Evolutionary conservation across 1,284 basidiomycete species (phyloP).

Genomic region (Ceratorhiza oryzae-sativae): DNA sequence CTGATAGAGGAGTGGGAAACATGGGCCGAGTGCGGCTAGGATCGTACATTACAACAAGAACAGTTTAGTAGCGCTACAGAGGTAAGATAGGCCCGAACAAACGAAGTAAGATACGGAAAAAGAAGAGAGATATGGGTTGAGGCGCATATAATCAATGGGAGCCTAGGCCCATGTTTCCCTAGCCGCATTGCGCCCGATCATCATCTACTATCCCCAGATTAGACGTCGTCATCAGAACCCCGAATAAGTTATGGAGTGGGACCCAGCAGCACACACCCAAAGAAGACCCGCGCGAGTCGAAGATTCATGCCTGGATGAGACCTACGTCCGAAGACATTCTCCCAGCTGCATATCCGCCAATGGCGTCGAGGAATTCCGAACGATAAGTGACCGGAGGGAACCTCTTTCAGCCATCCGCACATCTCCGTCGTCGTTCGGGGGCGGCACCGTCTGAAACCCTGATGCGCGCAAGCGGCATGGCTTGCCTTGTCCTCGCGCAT

Average conservation of each 20-base stretch:
- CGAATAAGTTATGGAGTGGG: not conserved
- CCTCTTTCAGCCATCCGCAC: not conserved
- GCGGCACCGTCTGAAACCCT: not conserved
- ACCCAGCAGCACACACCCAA: not conserved
- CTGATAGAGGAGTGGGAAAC: not conserved
- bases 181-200: slow-evolving; percentile 5
- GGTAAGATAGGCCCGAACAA: not conserved
- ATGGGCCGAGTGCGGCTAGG: not conserved
- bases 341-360: slow-evolving; percentile 31
- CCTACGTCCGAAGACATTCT: not conserved
- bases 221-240: slow-evolving; percentile 7
- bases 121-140: not conserved
- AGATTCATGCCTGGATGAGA: not conserved
- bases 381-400: slow-evolving; percentile 10
- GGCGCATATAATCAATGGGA: slow-evolving; percentile 4
- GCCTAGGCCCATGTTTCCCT: not conserved
- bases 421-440: not conserved
- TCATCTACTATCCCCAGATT: not conserved
- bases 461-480: not conserved
- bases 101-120: not conserved
- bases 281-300: slow-evolving; percentile 6
- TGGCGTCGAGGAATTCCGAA: slow-evolving; percentile 27
- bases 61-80: not conserved
- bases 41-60: slow-evolving; percentile 25
- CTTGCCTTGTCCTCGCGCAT: not conserved